Percentiles rank a stretch among this genome's conserved stretches.
These are phyloP conservation scores for Euphorbia lathyris DNA, from an alignment of 345 rosid genomes.

Conservation along the genomic window DNA sequence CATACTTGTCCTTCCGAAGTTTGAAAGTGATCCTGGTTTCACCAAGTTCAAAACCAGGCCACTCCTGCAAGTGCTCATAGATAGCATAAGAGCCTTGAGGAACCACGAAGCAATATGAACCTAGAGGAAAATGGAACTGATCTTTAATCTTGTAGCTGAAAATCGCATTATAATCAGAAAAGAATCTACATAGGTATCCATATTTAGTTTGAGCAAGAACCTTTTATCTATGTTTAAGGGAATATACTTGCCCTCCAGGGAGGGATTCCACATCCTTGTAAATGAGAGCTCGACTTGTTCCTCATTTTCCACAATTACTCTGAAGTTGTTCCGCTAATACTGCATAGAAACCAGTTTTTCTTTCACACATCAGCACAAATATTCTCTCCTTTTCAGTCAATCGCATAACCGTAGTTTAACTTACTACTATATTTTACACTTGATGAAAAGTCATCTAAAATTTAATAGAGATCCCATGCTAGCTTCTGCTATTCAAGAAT, in stretches of 20 bases:
- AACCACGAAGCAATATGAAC: conserved; percentile 32
- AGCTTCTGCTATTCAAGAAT: neutral
- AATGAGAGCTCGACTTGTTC: conserved; percentile 33
- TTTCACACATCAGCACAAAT: conserved; percentile 13
- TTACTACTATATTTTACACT: neutral
- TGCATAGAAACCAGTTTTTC: conserved; percentile 26
- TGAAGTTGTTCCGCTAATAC: conserved; percentile 28
- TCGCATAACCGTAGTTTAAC: neutral
- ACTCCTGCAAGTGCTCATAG: conserved; percentile 65
- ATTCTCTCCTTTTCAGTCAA: neutral
- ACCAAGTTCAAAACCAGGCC: conserved; percentile 80
- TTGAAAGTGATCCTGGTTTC: conserved; percentile 81
- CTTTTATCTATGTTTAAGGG: conserved; percentile 31
- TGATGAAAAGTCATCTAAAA: neutral
- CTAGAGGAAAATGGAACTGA: conserved; percentile 21
- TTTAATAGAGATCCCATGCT: neutral
- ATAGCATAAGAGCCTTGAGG: conserved; percentile 79
- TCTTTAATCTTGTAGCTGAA: conserved; percentile 5
- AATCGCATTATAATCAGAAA: conserved; percentile 2
- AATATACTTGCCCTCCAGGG: conserved; percentile 23
- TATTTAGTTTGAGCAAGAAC: conserved; percentile 23
- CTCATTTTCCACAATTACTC: conserved; percentile 23
- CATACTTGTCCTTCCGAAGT: conserved; percentile 80
- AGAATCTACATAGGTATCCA: neutral
- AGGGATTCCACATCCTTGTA: conserved; percentile 28